Evolutionary conservation across 331 rosid genomes (phyloP), one percentile per base, ranked within the genome.

Genomic region (Prunus yedoensis): DNA sequence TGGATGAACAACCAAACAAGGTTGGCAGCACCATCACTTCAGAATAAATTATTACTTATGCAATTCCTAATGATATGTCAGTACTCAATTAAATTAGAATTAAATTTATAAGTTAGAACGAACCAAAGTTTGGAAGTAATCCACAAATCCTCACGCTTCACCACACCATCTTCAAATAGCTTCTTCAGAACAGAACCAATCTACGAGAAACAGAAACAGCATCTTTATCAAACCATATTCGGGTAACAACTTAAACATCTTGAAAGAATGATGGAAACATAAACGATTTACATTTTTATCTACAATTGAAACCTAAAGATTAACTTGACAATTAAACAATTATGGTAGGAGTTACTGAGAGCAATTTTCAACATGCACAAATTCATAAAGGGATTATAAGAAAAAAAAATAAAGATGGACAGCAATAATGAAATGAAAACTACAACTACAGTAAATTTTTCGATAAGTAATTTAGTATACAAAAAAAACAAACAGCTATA

Each of bases 51-150:
- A 46, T 53, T 63, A 54, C 38, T n/a, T 59, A 62, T 3, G 73
- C 14, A 65, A 45, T 9, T 18, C 18, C 13, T 57, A 60, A 2
- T 1, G 9, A 74, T 21, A 5, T 4, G n/a, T 64, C 32, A n/a
- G 27, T 64, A 23, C 32, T 38, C 35, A 50, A 56, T 43, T 43
- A 57, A 47, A 20, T 64, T 27, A 28, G 38, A 68, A 45, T 51
- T 17, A 8, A 64, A 52, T 7, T 4, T 11, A 68, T 59, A 73
- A 38, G 2, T 38, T 38, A 38, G 2, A 38, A 74, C 84, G 54
- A 83, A 86, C 97, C 95, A 89, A 70, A 89, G 89, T 85, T 83
- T 88, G 2, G 96, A 91, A 64, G 95, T 91, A 71, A 91, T 91
- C 90, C 91, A 91, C 79, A 89, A 66, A 20, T 89, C 93, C 78